A percentile compares a stretch with the other conserved stretches of the same genome.
Evolutionary conservation across 1,139 yeast species (phyloP).

Genomic region (Suhomyces kunorum): DNA sequence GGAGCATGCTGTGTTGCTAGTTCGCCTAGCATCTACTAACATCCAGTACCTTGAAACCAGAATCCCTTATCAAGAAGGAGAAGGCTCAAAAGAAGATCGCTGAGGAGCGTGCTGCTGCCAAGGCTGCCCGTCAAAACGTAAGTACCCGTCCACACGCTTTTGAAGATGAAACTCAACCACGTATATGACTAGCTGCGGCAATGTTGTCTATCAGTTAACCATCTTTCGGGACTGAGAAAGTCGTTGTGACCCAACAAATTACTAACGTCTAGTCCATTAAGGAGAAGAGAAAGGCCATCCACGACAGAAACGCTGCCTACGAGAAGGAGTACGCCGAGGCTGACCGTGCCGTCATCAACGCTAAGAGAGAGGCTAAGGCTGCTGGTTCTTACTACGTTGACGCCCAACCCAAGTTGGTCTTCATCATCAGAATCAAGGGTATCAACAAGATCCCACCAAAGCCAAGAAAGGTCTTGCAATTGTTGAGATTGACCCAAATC

Average conservation of each 20-base stretch:
- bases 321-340: constrained; percentile 94
- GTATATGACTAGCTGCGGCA: constrained; percentile 81
- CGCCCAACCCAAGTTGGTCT: constrained; percentile 95
- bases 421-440: constrained; percentile 99
- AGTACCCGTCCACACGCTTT: constrained; percentile 44
- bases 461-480: constrained; percentile 99
- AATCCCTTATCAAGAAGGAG: constrained; percentile 93
- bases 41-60: constrained; percentile 67
- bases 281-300: constrained; percentile 93
- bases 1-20: constrained; percentile 20
- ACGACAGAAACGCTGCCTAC: constrained; percentile 98
- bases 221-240: constrained; percentile 98
- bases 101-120: constrained; percentile 86
- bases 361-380: constrained; percentile 97
- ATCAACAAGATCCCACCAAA: constrained; percentile 99
- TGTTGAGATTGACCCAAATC: constrained; percentile 96
- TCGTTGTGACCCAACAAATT: constrained; percentile 7
- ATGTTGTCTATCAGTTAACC: constrained; percentile 96
- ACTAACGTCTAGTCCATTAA: constrained; percentile 69
- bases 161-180: constrained; percentile 66
- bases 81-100: constrained; percentile 87
- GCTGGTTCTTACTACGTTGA: constrained; percentile 95
- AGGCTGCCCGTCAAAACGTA: constrained; percentile 86
- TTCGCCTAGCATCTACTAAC: constrained; percentile 34
- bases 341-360: constrained; percentile 88